phyloP scores from a whole-genome alignment of 176 grass and related monocot species.

The Carex scoparia region DNA sequence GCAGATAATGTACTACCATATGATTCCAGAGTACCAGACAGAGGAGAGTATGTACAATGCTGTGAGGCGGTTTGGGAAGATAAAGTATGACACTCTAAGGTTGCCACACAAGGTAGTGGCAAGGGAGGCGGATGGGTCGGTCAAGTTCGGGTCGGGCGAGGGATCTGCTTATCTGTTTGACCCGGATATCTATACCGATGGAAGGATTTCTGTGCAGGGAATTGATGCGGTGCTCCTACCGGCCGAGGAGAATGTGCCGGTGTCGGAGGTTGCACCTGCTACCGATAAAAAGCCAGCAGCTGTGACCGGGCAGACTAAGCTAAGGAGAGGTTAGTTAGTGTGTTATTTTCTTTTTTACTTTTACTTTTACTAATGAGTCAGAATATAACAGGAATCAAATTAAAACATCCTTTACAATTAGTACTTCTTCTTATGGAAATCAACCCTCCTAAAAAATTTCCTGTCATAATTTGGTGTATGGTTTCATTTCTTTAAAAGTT shows the following conservation, averaged over 20 bases:
- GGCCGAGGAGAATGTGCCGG: slow-evolving; percentile 33
- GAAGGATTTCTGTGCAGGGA: slow-evolving; percentile 89
- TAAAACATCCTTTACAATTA: too few relatives aligned
- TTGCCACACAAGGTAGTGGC: slow-evolving; percentile 90
- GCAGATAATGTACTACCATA: slow-evolving; percentile 96
- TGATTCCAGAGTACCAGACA: slow-evolving; percentile 95
- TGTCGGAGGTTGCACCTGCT: slow-evolving; percentile 1
- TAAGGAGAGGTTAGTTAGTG: slow-evolving; percentile 64
- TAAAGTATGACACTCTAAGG: slow-evolving; percentile 78
- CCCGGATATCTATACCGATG: slow-evolving; percentile 95
- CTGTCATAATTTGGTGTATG: too few relatives aligned
- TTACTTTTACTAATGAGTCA: too few relatives aligned
- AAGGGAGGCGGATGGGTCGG: slow-evolving; percentile 85
- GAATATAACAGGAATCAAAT: too few relatives aligned
- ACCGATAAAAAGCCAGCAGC: slow-evolving; percentile 40
- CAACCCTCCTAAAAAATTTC: too few relatives aligned
- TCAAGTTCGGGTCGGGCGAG: slow-evolving; percentile 84
- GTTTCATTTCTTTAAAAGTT: too few relatives aligned
- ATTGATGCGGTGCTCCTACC: slow-evolving; percentile 91
- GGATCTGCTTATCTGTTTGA: slow-evolving; percentile 92
- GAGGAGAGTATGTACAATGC: slow-evolving; percentile 99
- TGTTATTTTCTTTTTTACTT: neutral
- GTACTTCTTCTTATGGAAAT: too few relatives aligned
- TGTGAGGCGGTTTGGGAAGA: slow-evolving; percentile 76
- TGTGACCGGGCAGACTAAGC: slow-evolving; percentile 41